Evolutionary conservation across 768 basidiomycete genomes (phyloP).

Genomic region (Chalciporus sphaerocephalus): DNA sequence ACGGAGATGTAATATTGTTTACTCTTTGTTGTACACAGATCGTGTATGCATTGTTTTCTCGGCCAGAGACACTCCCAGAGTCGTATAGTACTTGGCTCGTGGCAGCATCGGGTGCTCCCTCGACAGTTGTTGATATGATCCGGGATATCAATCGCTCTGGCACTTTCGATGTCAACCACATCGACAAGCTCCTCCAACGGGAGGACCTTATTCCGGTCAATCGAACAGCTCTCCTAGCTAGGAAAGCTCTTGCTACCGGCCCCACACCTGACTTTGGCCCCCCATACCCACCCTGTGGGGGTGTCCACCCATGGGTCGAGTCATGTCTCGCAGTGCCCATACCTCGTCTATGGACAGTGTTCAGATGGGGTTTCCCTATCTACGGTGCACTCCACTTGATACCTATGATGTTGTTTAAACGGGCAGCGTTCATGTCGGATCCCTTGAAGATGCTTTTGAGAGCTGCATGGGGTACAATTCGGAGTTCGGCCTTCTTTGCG

Average conservation of each 20-base stretch:
- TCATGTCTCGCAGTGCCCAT: slow-evolving; percentile 45
- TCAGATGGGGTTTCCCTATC: slow-evolving; percentile 76
- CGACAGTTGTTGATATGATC: slow-evolving; percentile 58
- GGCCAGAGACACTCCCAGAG: slow-evolving; percentile 79
- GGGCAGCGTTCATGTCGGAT: slow-evolving; percentile 57
- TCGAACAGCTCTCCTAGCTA: slow-evolving; percentile 40
- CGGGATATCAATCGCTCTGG: slow-evolving; percentile 54
- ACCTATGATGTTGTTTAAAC: slow-evolving; percentile 80
- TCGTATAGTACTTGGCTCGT: slow-evolving; percentile 76
- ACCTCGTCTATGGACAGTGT: slow-evolving; percentile 70
- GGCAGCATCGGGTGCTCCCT: slow-evolving; percentile 60
- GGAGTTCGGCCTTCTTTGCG: slow-evolving; percentile 86
- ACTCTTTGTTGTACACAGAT: slow-evolving; percentile 80
- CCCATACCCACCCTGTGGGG: slow-evolving; percentile 58
- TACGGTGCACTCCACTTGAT: slow-evolving; percentile 91
- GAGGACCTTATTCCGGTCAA: slow-evolving; percentile 57
- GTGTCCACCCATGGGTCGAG: slow-evolving; percentile 71
- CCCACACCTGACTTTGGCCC: slow-evolving; percentile 42
- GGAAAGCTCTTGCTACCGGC: slow-evolving; percentile 36
- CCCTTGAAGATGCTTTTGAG: slow-evolving; percentile 63
- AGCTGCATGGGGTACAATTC: slow-evolving; percentile 64
- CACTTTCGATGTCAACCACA: slow-evolving; percentile 47
- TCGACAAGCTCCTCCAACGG: slow-evolving; percentile 52
- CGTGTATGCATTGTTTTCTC: slow-evolving; percentile 68
- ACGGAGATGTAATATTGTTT: slow-evolving; percentile 83